Conservation (phyloP, 345 rosid species). For the Moricandia arvensis region DNA sequence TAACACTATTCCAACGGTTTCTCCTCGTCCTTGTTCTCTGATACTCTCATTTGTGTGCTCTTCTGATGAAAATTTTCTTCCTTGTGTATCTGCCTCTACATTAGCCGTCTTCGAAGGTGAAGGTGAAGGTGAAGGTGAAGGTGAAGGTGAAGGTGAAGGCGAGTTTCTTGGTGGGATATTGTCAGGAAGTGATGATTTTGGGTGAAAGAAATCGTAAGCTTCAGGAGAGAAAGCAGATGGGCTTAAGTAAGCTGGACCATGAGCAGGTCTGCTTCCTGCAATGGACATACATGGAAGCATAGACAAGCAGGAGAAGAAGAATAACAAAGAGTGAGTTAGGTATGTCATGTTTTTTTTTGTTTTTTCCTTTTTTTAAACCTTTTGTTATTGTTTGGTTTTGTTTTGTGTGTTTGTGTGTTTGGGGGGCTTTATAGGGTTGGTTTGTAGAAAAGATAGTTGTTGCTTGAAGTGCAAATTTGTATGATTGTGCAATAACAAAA, state of each 20-base stretch:
- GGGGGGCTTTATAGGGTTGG: conserved; percentile 46
- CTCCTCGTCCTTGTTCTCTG: conserved; percentile 28
- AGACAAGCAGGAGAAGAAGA: conserved; percentile 41
- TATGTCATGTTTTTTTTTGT: conserved; percentile 38
- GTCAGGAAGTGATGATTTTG: conserved; percentile 40
- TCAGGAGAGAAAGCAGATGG: conserved; percentile 77
- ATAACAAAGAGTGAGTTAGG: conserved; percentile 36
- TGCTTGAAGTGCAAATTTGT: conserved; percentile 49
- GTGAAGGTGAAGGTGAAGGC: conserved; percentile 51
- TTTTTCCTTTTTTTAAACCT: neutral
- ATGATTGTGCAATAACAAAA: conserved; percentile 26
- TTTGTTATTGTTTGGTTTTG: conserved; percentile 12
- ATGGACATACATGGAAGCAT: conserved; percentile 39
- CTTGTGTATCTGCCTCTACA: conserved; percentile 35
- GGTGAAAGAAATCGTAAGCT: conserved; percentile 82
- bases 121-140: conserved; percentile 60
- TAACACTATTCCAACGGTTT: conserved; percentile 23
- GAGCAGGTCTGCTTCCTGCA: conserved; percentile 78
- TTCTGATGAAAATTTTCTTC: conserved; percentile 42
- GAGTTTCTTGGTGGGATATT: conserved; percentile 33
- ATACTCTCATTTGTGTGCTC: conserved; percentile 27
- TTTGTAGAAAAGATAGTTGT: conserved; percentile 33
- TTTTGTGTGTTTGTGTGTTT: conserved; percentile 14
- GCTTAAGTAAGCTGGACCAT: conserved; percentile 58
- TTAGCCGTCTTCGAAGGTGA: conserved; percentile 52